Conservation (phyloP, 805 yeast genomes). For the Metschnikowia aberdeeniae region DNA sequence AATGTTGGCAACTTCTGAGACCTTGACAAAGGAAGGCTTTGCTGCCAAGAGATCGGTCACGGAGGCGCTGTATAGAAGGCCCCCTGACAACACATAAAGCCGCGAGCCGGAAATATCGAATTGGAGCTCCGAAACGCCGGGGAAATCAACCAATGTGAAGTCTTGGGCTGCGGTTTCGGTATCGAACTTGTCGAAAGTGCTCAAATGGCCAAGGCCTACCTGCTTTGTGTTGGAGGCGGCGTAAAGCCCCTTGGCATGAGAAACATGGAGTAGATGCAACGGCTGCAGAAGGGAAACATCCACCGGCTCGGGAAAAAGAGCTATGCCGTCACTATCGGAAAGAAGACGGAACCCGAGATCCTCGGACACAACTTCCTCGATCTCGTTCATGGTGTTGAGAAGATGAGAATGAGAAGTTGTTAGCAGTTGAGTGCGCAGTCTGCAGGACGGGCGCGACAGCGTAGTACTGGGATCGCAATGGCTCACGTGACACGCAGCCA, state of each 20-base stretch:
- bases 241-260: conserved; percentile 26
- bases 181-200: conserved; percentile 24
- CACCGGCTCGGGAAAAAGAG: conserved; percentile 26
- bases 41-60: conserved; percentile 6
- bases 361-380: conserved; percentile 26
- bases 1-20: conserved; percentile 6
- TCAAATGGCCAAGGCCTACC: conserved; percentile 33
- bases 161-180: conserved; percentile 7
- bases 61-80: conserved; percentile 18
- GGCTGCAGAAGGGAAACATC: conserved; percentile 20
- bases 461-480: too few species aligned
- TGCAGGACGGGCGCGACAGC: too few species aligned
- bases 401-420: background rate
- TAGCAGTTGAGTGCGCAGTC: too few species aligned
- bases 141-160: conserved; percentile 5
- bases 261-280: conserved; percentile 35
- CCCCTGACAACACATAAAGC: conserved; percentile 25
- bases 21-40: background rate
- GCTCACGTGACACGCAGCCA: too few species aligned
- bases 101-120: conserved; percentile 17
- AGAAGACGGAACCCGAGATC: conserved; percentile 46
- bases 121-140: conserved; percentile 17
- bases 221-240: conserved; percentile 36
- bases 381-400: conserved; percentile 5
- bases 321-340: conserved; percentile 27